Evolutionary conservation across 768 basidiomycete genomes (phyloP).

Genomic region (Leucocoprinus sp.): DNA sequence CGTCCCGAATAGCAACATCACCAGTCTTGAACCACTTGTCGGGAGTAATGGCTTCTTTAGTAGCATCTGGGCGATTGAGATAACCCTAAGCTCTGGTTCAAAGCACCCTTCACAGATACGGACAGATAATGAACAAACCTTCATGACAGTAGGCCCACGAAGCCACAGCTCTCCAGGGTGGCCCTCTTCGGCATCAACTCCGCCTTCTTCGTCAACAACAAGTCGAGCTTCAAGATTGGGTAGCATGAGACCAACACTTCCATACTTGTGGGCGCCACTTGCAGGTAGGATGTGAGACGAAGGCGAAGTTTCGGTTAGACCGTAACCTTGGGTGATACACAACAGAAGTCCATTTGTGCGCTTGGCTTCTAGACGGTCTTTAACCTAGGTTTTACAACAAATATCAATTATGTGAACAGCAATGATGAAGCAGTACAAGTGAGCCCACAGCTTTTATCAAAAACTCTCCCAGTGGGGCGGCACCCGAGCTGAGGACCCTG

Average conservation of each 20-base stretch:
- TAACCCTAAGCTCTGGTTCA: constrained; percentile 46
- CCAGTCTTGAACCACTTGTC: constrained; percentile 89
- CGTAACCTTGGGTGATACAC: constrained; percentile 54
- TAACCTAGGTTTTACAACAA: constrained; percentile 29
- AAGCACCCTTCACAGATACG: not conserved
- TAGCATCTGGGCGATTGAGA: constrained; percentile 63
- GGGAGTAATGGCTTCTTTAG: constrained; percentile 45
- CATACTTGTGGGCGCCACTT: constrained; percentile 41
- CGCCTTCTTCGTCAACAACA: constrained; percentile 47
- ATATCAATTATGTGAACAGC: not conserved
- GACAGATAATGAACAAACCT: constrained; percentile 30
- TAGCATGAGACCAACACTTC: constrained; percentile 60
- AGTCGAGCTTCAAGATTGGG: constrained; percentile 73
- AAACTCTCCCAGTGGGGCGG: constrained; percentile 68
- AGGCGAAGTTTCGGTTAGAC: constrained; percentile 80
- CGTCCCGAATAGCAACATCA: constrained; percentile 62
- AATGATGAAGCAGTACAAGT: constrained; percentile 13
- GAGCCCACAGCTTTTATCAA: constrained; percentile 41
- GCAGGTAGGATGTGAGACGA: constrained; percentile 49
- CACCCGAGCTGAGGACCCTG: constrained; percentile 56
- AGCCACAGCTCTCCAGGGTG: constrained; percentile 79
- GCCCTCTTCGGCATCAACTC: constrained; percentile 41
- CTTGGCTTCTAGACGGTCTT: constrained; percentile 26
- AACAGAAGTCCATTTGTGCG: constrained; percentile 33
- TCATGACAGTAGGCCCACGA: constrained; percentile 73